phyloP scores from a whole-genome alignment of 495 filamentous ascomycete genomes.

The Choiromyces venosus region DNA sequence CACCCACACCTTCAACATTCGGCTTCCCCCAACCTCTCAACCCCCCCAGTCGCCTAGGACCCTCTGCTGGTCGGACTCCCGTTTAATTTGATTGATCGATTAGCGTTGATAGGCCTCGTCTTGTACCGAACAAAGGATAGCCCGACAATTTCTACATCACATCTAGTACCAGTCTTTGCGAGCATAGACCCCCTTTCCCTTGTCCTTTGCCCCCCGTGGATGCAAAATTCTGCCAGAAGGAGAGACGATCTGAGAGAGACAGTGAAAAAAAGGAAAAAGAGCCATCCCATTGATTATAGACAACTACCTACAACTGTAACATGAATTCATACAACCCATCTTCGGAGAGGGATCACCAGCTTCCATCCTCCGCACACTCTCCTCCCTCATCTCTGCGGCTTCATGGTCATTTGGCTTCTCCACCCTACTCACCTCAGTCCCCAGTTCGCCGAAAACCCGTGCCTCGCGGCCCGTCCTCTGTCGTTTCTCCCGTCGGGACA shows the following conservation, averaged over 20 bases:
- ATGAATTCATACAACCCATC: constrained; percentile 26
- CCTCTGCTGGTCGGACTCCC: constrained; percentile 2
- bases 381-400: constrained; percentile 25
- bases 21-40: background rate
- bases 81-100: constrained; percentile 1
- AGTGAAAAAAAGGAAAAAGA: background rate
- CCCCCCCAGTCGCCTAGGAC: background rate
- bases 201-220: background rate
- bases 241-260: background rate
- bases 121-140: background rate
- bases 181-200: background rate
- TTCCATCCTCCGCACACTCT: constrained; percentile 6
- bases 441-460: constrained; percentile 45
- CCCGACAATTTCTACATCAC: background rate
- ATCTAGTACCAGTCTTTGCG: background rate
- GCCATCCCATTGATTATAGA: background rate
- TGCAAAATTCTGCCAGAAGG: background rate
- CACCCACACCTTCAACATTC: constrained; percentile 1
- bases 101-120: background rate
- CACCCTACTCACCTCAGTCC: constrained; percentile 34
- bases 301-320: background rate
- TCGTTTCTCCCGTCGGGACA: constrained; percentile 17
- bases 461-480: constrained; percentile 31
- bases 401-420: constrained; percentile 17
- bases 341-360: constrained; percentile 19